These are phyloP conservation scores for Castanea mollissima DNA, from an alignment of 306 rosid genomes.

Conservation along the genomic window DNA sequence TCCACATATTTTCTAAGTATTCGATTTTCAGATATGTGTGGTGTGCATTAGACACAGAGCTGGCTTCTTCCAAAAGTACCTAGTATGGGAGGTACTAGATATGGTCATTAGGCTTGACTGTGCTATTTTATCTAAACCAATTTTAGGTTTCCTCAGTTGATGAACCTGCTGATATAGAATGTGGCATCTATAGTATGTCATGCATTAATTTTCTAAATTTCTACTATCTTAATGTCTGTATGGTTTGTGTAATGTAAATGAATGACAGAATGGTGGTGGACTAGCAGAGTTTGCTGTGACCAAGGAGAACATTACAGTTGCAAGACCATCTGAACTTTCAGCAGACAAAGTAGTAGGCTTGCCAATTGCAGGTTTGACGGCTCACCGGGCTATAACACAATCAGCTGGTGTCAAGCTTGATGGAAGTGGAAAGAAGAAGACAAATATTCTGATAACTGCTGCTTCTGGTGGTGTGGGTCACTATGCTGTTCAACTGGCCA, in stretches of 20 bases:
- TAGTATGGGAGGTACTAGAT: neutral
- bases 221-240: neutral
- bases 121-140: neutral
- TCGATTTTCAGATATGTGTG: neutral
- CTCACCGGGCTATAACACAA: constrained; percentile 60
- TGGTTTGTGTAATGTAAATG: neutral
- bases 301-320: constrained; percentile 45
- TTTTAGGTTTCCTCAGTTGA: neutral
- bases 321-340: constrained; percentile 48
- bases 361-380: constrained; percentile 67
- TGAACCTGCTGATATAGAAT: no score
- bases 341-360: constrained; percentile 60
- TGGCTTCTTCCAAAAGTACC: neutral
- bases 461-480: constrained; percentile 93
- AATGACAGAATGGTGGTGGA: constrained; percentile 66
- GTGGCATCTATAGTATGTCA: neutral
- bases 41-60: neutral
- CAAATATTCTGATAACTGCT: constrained; percentile 70
- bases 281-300: constrained; percentile 61
- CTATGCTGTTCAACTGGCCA: constrained; percentile 77
- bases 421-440: constrained; percentile 34
- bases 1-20: neutral
- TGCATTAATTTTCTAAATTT: neutral
- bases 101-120: no score
- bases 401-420: constrained; percentile 52